Percentiles rank a stretch among this genome's conserved stretches.
Evolutionary conservation across 2,329 filamentous ascomycete species (phyloP).

Genomic region (Aspergillus glaucus): DNA sequence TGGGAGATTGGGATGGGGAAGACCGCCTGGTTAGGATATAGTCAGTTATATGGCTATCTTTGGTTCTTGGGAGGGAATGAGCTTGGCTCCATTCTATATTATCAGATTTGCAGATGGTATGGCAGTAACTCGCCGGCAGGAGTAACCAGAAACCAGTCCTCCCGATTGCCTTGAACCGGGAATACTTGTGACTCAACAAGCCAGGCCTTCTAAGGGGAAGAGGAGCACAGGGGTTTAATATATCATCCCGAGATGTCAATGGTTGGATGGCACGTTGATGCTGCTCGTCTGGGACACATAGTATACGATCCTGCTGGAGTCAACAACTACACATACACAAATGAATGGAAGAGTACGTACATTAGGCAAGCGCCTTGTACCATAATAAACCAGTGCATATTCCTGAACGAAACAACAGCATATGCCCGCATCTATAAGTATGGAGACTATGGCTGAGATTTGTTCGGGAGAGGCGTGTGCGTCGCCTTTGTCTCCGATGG

Average conservation of each 20-base stretch:
- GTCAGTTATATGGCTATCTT: background rate
- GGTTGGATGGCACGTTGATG: constrained; percentile 6
- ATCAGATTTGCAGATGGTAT: constrained; percentile 6
- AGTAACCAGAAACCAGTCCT: constrained; percentile 9
- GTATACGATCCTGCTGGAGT: constrained; percentile 6
- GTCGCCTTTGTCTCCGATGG: background rate
- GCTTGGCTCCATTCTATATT: constrained; percentile 13
- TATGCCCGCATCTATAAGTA: constrained; percentile 7
- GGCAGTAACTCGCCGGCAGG: constrained; percentile 10
- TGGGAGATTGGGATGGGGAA: constrained; percentile 14
- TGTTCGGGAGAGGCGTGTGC: constrained; percentile 3
- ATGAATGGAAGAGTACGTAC: constrained; percentile 4
- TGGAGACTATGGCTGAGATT: constrained; percentile 3
- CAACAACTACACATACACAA: background rate
- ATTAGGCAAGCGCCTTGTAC: constrained; percentile 3
- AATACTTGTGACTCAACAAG: constrained; percentile 9
- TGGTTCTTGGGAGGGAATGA: background rate
- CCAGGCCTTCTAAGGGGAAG: constrained; percentile 3
- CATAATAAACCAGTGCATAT: constrained; percentile 11
- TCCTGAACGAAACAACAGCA: constrained; percentile 8
- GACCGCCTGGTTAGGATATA: background rate
- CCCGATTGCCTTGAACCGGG: constrained; percentile 12
- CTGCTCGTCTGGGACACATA: constrained; percentile 9
- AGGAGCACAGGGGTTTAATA: constrained; percentile 10
- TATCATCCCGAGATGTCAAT: constrained; percentile 6